A percentile compares a stretch with the other conserved stretches of the same genome.
Evolutionary conservation across 1,284 basidiomycete genomes (phyloP).

Genomic region (Sanguinoderma infundibulare): DNA sequence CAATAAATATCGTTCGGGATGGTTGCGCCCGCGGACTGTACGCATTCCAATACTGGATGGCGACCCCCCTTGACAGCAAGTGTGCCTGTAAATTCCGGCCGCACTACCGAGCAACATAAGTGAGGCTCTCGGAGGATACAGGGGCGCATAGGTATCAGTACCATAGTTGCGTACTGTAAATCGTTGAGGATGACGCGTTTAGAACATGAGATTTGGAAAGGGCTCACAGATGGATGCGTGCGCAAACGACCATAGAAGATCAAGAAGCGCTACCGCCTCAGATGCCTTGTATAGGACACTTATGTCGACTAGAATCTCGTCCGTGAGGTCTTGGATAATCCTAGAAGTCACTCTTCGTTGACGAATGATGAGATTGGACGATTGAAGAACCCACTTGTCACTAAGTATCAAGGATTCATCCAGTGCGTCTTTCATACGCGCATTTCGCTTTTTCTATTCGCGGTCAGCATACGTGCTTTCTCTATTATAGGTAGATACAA

Average conservation of each 20-base stretch:
- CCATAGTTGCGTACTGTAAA: constrained; percentile 72
- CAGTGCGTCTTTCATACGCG: constrained; percentile 81
- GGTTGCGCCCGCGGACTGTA: constrained; percentile 70
- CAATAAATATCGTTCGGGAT: constrained; percentile 90
- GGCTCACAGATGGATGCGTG: constrained; percentile 75
- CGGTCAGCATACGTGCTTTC: not conserved
- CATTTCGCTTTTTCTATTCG: constrained; percentile 79
- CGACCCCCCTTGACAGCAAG: constrained; percentile 86
- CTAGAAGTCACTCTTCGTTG: constrained; percentile 38
- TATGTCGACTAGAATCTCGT: constrained; percentile 66
- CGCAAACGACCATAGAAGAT: constrained; percentile 88
- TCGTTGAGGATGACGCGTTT: not conserved
- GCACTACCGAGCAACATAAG: constrained; percentile 54
- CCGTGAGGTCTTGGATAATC: constrained; percentile 74
- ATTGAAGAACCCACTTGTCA: constrained; percentile 53
- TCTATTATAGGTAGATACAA: not conserved
- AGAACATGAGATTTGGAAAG: not conserved
- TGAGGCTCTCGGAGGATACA: not conserved
- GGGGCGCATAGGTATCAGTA: constrained; percentile 34
- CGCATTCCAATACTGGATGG: constrained; percentile 84
- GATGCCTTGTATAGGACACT: constrained; percentile 85
- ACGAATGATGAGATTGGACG: not conserved
- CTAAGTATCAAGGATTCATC: constrained; percentile 85
- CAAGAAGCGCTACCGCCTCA: constrained; percentile 87
- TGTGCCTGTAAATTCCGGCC: constrained; percentile 87